Evolutionary conservation across 371 early-diverging fungal genomes (phyloP).

Genomic region (Chytridiales sp.): DNA sequence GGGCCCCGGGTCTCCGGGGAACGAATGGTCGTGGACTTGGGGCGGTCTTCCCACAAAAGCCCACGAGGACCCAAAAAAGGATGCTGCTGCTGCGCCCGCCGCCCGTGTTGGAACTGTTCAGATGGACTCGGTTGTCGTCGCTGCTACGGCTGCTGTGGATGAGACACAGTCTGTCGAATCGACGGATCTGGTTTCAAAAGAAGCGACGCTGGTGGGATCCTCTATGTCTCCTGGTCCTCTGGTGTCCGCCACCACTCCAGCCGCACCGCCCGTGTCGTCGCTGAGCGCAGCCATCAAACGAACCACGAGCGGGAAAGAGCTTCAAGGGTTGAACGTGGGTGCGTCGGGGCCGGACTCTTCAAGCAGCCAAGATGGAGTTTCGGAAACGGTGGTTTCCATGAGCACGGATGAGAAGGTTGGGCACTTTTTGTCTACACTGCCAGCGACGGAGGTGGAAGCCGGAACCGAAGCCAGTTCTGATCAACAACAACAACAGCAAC

Average conservation of each 20-base stretch:
- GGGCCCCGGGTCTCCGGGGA: constrained; percentile 7
- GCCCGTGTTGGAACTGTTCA: not conserved
- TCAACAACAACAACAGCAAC: not conserved
- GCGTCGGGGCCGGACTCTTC: too few relatives aligned
- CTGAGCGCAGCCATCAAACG: too few relatives aligned
- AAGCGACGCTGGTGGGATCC: too few relatives aligned
- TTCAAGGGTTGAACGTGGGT: too few relatives aligned
- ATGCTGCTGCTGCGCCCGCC: too few relatives aligned
- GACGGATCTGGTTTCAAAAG: too few relatives aligned
- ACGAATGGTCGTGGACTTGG: constrained; percentile 49
- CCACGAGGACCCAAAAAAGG: not conserved
- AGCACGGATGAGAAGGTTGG: constrained; percentile 43
- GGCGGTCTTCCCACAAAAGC: constrained; percentile 41
- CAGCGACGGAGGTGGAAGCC: constrained; percentile 11
- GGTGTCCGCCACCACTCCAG: too few relatives aligned
- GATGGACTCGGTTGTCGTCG: not conserved
- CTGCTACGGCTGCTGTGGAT: not conserved
- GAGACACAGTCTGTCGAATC: not conserved
- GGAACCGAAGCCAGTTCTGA: constrained; percentile 12
- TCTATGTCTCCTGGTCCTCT: too few relatives aligned
- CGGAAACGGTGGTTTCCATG: constrained; percentile 16
- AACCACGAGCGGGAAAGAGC: too few relatives aligned
- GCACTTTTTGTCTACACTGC: constrained; percentile 36
- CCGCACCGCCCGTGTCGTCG: too few relatives aligned
- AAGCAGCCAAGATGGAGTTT: too few relatives aligned